Percentiles rank a stretch among this genome's conserved stretches.
Evolutionary conservation across 495 filamentous ascomycete genomes (phyloP).

Genomic region (Lasiosphaeria miniovina): DNA sequence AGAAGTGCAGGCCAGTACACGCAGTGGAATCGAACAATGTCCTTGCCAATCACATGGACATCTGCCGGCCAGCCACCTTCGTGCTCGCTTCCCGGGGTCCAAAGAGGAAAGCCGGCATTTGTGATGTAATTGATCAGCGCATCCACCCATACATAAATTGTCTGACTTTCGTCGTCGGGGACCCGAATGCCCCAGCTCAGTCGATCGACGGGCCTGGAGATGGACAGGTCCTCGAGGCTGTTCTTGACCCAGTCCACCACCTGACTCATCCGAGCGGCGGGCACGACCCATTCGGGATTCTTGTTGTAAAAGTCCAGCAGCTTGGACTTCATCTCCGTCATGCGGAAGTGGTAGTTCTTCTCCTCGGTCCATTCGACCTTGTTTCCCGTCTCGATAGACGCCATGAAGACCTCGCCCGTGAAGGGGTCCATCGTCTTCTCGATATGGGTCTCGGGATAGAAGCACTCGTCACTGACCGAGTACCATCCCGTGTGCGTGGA

Average conservation of each 20-base stretch:
- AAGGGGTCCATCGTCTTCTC: conserved; percentile 70
- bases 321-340: conserved; percentile 72
- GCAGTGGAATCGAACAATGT: conserved; percentile 93
- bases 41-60: conserved; percentile 90
- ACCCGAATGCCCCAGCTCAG: conserved; percentile 89
- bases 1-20: conserved; percentile 98
- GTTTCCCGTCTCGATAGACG: conserved; percentile 81
- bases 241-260: conserved; percentile 66
- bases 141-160: conserved; percentile 98
- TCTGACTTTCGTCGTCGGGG: conserved; percentile 78
- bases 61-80: conserved; percentile 82
- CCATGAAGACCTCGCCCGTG: conserved; percentile 79
- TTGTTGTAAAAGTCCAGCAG: conserved; percentile 74
- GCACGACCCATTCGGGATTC: conserved; percentile 69
- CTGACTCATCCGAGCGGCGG: conserved; percentile 60
- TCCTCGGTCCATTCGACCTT: conserved; percentile 96
- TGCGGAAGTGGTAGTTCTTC: conserved; percentile 88
- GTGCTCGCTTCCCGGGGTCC: conserved; percentile 54
- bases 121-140: conserved; percentile 93
- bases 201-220: conserved; percentile 77
- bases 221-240: conserved; percentile 78
- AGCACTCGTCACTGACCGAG: conserved; percentile 92
- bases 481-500: conserved; percentile 94
- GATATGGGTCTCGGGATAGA: conserved; percentile 75
- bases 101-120: conserved; percentile 76